Base-by-base conservation (phyloP, 2,329 filamentous ascomycete genomes). In the Cercospora sp. region DNA sequence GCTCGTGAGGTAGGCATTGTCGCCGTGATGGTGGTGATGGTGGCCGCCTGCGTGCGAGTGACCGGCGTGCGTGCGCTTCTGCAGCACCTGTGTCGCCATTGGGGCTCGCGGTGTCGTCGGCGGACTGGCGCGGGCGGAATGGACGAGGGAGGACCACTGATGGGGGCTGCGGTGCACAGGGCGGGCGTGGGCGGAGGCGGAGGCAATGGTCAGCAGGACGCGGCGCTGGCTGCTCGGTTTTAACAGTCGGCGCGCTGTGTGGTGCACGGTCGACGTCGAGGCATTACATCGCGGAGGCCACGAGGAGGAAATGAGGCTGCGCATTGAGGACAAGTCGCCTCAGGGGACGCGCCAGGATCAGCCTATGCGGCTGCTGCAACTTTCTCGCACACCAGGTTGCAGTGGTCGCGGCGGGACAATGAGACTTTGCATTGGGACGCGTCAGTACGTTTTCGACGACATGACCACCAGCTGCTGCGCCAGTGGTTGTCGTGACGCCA, bases 1-100 rank as follows among this genome's bases (percentile, higher is more conserved):
- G 6, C 91, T 94, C 3, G 89, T 91, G 60, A 97, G 85, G 78
- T 93, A 95, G 51, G 89, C 87, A 81, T 92, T 95, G 80, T 97
- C 93, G 79, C 95, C 91, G 78, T 93, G 89, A 76, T 94, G 91
- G 75, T 91, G 89, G 67, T 82, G 80, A 72, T 89, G 89, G 66
- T 82, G 80, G 72, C 88, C 86, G 30, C 81, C 80, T 10, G 73
- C 74, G 70, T 79, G 78, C 16, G 73, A 74, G 58, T 76, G 75
- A 16, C 74, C 76, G 31, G 69, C 71, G 60, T 78, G 78, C 26
- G 71, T 67, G 55, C 76, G 73, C 51, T 72, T 74, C 64, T 78
- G 77, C 30, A 71, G 69, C 73, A 75, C 73, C 16, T 70, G 62
- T 20, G 68, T 62, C 26, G 67, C 20, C n/a, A 45, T 59, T n/a